Evolutionary conservation across 805 yeast species (phyloP).

Genomic region (Phaffomyces opuntiae): DNA sequence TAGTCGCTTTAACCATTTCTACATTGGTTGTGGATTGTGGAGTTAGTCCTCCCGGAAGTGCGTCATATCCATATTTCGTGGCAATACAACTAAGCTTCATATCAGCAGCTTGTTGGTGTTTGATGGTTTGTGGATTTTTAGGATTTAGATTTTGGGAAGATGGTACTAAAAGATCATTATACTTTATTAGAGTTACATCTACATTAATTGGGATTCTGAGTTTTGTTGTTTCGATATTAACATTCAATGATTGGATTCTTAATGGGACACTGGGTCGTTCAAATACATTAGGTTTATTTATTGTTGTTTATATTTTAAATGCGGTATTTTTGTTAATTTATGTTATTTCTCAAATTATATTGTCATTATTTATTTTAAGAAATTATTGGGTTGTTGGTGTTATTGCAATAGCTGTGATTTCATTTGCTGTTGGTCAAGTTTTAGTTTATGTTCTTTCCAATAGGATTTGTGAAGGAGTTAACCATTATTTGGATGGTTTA

Average conservation of each 20-base stretch:
- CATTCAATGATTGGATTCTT: conserved; percentile 62
- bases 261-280: conserved; percentile 35
- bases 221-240: conserved; percentile 61
- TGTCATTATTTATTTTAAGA: conserved; percentile 60
- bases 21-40: conserved; percentile 86
- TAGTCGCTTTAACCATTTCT: conserved; percentile 50
- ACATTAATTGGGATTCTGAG: conserved; percentile 52
- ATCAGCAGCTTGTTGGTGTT: conserved; percentile 61
- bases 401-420: conserved; percentile 58
- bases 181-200: conserved; percentile 46
- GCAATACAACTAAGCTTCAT: conserved; percentile 72
- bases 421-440: conserved; percentile 78
- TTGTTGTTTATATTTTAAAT: conserved; percentile 64
- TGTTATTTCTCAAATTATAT: conserved; percentile 57
- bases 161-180: conserved; percentile 65
- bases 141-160: conserved; percentile 95
- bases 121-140: conserved; percentile 68
- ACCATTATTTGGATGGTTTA: conserved; percentile 87
- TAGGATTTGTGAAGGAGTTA: conserved; percentile 58
- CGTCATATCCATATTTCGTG: conserved; percentile 73
- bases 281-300: conserved; percentile 63
- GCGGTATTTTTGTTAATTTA: conserved; percentile 58
- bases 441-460: conserved; percentile 63
- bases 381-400: conserved; percentile 91
- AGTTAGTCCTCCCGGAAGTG: conserved; percentile 80